Evolutionary conservation across 495 filamentous ascomycete species (phyloP), one percentile per base, ranked within the genome.

Genomic region (Paragyromitra xinjiangensis): DNA sequence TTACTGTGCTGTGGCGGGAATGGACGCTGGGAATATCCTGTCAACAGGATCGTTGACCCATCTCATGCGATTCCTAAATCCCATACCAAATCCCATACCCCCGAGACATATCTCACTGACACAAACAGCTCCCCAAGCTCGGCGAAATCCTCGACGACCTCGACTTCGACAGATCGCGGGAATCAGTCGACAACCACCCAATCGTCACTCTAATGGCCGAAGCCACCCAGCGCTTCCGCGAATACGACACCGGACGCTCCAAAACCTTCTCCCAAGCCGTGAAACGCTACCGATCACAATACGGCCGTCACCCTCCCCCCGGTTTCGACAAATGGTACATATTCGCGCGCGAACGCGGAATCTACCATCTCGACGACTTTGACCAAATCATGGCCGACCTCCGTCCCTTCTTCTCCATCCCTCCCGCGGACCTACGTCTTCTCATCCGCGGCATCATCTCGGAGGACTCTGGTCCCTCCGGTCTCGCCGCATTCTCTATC

Each of bases 261-360:
- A 83, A 84, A 19, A 89, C 86, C 19, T 86, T 93, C 51, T 83
- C 84, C 56, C 84, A 89, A 34, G 87, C 90, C 0, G 90, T 91
- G 1, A 85, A 86, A 48, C 87, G 87, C 56, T 94, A 93, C 82
- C 84, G 90, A 34, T 81, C 85, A 53, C 86, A 85, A 19, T 86
- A 91, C 67, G 92, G 92, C 22, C 85, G 91, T 6, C 91, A 93
- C 77, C 92, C 92, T 2, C 92, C 92, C 11, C 91, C 92, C 8
- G 91, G 90, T 3, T 93, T 92, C 78, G 88, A 90, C 65, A 83
- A 83, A 50, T 94, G 92, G 92, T 92, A 89, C 80, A 82, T 85
- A 45, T 93, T 89, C 69, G 92, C 92, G 9, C 84, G 86, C 70
- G 85, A 89, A 62, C 84, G 86, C 11, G 84, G 88, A 11, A 88